Percentiles rank a stretch among this genome's conserved stretches.
phyloP scores from a whole-genome alignment of 202 grass and related monocot genomes.

The Eragrostis tef region DNA sequence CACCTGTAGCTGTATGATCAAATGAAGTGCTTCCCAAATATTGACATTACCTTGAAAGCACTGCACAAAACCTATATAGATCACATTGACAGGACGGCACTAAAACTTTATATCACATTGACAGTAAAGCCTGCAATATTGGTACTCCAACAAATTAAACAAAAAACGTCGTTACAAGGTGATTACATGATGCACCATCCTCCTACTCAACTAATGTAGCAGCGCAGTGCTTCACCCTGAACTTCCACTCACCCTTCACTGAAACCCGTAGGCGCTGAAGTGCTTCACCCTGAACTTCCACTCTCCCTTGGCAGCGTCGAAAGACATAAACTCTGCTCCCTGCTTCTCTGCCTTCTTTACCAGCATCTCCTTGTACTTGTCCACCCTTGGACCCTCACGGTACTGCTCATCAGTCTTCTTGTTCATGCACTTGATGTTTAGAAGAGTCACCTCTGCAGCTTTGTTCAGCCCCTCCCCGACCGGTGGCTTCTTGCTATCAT shows the following conservation, averaged over 20 bases:
- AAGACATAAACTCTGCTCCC: slow-evolving; percentile 71
- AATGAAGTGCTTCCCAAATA: no score
- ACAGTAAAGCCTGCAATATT: neutral
- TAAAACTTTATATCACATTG: neutral
- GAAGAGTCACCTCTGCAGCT: slow-evolving; percentile 70
- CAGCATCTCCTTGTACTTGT: slow-evolving; percentile 80
- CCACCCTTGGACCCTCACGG: slow-evolving; percentile 44
- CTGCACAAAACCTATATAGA: no score
- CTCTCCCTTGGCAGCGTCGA: slow-evolving; percentile 27
- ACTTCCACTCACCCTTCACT: no score
- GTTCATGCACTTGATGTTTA: slow-evolving; percentile 77
- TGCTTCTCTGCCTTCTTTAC: slow-evolving; percentile 65
- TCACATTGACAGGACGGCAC: no score
- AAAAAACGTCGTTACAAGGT: neutral
- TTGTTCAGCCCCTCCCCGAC: slow-evolving; percentile 81
- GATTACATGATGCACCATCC: neutral
- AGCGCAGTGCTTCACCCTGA: neutral
- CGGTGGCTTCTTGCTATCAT: slow-evolving; percentile 74
- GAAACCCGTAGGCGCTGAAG: no score
- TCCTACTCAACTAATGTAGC: neutral
- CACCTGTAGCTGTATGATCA: no score
- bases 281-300: no score
- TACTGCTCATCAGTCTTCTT: slow-evolving; percentile 59
- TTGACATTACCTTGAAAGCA: no score
- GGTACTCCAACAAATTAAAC: neutral